Conservation (phyloP, 108 stramenopile species). For the Skeletonema potamos region DNA sequence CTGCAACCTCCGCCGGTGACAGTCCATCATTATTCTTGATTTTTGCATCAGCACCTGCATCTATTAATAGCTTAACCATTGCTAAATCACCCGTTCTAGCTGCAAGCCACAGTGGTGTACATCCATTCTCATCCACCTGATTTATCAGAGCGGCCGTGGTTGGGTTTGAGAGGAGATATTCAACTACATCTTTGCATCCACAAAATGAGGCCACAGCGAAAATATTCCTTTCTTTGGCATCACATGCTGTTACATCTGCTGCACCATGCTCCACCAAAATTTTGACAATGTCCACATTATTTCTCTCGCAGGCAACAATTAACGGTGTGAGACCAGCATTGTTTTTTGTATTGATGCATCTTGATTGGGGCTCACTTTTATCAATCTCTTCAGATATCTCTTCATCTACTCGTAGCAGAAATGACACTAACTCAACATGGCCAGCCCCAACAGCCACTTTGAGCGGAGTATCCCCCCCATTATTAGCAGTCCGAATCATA, state of each 20-base stretch:
- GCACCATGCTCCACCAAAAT: slow-evolving; percentile 21
- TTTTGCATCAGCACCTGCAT: slow-evolving; percentile 45
- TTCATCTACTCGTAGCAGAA: slow-evolving; percentile 33
- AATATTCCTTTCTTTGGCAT: slow-evolving; percentile 24
- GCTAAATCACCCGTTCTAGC: slow-evolving; percentile 43
- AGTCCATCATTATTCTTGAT: slow-evolving; percentile 35
- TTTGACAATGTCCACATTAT: slow-evolving; percentile 22
- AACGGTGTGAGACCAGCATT: slow-evolving; percentile 37
- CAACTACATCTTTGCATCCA: slow-evolving; percentile 46
- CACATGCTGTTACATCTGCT: slow-evolving; percentile 1
- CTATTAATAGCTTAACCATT: slow-evolving; percentile 30
- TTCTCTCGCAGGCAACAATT: slow-evolving; percentile 52
- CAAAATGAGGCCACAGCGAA: slow-evolving; percentile 52
- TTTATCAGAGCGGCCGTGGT: slow-evolving; percentile 14
- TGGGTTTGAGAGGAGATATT: slow-evolving; percentile 24
- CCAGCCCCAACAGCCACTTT: slow-evolving; percentile 41
- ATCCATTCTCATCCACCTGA: slow-evolving; percentile 28
- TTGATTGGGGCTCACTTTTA: neutral
- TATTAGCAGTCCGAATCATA: slow-evolving; percentile 30
- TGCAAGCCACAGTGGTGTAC: slow-evolving; percentile 56
- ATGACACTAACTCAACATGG: slow-evolving; percentile 20
- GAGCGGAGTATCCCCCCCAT: slow-evolving; percentile 43
- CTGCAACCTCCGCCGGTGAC: slow-evolving; percentile 32
- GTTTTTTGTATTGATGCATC: slow-evolving; percentile 38
- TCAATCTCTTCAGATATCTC: neutral